Conservation (phyloP, 257 asterid genomes). For the Handroanthus guayacan region DNA sequence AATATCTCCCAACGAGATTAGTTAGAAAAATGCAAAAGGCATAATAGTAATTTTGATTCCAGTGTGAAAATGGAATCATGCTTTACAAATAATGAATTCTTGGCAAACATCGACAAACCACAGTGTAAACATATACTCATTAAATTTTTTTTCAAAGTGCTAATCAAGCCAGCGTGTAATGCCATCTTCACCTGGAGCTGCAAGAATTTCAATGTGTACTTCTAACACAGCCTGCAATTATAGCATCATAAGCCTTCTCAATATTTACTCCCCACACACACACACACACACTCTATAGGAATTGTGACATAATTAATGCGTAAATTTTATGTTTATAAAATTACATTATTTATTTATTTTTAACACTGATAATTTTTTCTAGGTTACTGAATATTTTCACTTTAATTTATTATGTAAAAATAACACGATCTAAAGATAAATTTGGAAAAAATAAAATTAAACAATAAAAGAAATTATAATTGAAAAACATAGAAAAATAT, state of each 20-base stretch:
- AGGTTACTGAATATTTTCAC: no score
- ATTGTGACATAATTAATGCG: no score
- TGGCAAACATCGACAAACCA: constrained; percentile 38
- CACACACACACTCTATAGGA: no score
- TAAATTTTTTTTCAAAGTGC: background rate
- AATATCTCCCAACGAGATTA: constrained; percentile 24
- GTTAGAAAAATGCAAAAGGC: constrained; percentile 32
- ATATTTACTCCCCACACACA: no score
- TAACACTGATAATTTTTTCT: no score
- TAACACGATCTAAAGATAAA: no score
- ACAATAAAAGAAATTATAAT: no score
- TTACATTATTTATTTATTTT: no score
- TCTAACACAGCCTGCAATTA: constrained; percentile 82
- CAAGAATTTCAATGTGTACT: constrained; percentile 85
- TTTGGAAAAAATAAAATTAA: no score
- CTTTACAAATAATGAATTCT: constrained; percentile 37
- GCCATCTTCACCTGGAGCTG: constrained; percentile 95
- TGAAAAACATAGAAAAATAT: no score
- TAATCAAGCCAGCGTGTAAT: constrained; percentile 97
- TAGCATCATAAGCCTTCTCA: background rate
- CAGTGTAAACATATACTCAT: constrained; percentile 30
- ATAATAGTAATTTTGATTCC: constrained; percentile 30
- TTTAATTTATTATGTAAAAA: no score
- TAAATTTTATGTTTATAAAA: no score
- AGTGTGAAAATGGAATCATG: constrained; percentile 35